These are phyloP conservation scores for Dendrobium huoshanense DNA, from an alignment of 106 monocot species.

Conservation along the genomic window DNA sequence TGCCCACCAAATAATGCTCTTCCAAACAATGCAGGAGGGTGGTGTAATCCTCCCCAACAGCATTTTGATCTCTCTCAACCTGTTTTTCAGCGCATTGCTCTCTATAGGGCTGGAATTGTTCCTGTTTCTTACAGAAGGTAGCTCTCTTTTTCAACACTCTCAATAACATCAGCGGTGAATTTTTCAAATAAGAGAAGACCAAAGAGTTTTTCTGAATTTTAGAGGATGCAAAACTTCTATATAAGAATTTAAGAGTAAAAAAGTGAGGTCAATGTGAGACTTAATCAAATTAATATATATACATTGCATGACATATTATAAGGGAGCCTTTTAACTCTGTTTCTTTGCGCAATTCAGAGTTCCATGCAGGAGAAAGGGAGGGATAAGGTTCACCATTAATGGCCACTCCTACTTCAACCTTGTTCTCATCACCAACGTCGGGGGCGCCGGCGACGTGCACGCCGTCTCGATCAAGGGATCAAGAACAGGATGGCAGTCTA, in stretches of 20 bases:
- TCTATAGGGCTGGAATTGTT: conserved; percentile 38
- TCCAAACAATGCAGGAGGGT: conserved; percentile 42
- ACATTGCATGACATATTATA: no score
- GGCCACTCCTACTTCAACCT: conserved; percentile 71
- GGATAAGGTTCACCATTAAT: conserved; percentile 60
- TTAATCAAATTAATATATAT: no score
- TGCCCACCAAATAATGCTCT: conserved; percentile 82
- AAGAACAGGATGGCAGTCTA: conserved; percentile 42
- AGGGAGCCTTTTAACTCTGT: not conserved
- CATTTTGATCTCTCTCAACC: conserved; percentile 55
- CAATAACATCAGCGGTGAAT: not conserved
- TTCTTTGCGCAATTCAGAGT: conserved; percentile 25
- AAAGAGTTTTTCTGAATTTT: not conserved
- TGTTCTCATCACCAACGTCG: conserved; percentile 55
- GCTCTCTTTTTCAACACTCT: not conserved
- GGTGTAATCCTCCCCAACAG: conserved; percentile 55
- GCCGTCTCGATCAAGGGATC: conserved; percentile 44
- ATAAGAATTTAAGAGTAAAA: no score
- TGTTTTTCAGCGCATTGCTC: conserved; percentile 38
- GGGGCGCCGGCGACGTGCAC: conserved; percentile 44
- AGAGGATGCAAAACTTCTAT: not conserved
- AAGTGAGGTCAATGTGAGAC: no score
- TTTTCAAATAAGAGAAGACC: not conserved
- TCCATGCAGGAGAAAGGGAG: conserved; percentile 44
- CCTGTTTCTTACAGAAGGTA: conserved; percentile 58